phyloP scores from a whole-genome alignment of 768 basidiomycete species.

The Lepiota brunneoincarnata region DNA sequence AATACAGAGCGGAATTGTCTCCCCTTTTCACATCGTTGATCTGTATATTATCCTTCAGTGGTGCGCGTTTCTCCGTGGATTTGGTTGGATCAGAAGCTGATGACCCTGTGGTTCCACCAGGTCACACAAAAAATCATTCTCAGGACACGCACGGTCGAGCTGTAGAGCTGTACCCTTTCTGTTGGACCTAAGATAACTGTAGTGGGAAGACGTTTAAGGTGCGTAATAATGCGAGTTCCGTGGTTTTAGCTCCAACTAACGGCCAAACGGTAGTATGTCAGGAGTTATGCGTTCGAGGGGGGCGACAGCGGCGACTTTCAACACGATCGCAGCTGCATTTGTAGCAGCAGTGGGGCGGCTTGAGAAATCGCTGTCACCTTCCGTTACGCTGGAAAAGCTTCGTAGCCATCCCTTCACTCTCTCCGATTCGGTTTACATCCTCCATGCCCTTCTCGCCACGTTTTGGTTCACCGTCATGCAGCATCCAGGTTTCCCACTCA shows the following conservation, averaged over 20 bases:
- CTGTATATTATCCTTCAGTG: not conserved
- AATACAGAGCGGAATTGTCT: not conserved
- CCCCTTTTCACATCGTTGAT: not conserved
- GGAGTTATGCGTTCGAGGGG: not conserved
- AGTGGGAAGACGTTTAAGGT: not conserved
- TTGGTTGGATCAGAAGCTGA: not conserved
- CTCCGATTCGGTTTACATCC: conserved; percentile 60
- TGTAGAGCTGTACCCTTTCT: too few species aligned
- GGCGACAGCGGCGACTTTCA: not conserved
- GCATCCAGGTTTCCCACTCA: conserved; percentile 64
- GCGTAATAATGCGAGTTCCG: not conserved
- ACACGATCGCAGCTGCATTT: conserved; percentile 39
- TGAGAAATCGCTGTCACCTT: conserved; percentile 75
- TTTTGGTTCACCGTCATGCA: conserved; percentile 79
- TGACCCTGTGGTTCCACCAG: not conserved
- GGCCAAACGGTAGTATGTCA: not conserved
- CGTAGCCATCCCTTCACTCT: conserved; percentile 52
- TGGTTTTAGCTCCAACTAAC: not conserved
- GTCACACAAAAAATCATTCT: too few species aligned
- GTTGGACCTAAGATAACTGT: not conserved
- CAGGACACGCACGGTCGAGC: too few species aligned
- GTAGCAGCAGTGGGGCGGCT: conserved; percentile 61
- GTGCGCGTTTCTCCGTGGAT: not conserved
- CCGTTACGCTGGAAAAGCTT: conserved; percentile 59
- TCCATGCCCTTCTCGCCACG: conserved; percentile 57